Conservation (phyloP, 2,329 filamentous ascomycete species). For the Bimuria novae-zelandiae region DNA sequence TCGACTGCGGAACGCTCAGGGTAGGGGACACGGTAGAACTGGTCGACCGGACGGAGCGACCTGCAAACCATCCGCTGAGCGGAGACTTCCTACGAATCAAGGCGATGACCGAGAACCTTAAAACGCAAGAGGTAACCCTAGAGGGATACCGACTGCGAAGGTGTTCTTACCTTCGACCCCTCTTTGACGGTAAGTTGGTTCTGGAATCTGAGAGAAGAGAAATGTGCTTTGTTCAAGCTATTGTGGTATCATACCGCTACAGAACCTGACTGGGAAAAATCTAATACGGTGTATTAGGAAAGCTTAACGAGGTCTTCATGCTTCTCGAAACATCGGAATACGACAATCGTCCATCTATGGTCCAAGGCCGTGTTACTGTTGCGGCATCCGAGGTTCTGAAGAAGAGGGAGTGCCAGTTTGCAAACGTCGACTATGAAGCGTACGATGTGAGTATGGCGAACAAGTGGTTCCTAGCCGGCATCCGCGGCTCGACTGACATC, state of each 20-base stretch:
- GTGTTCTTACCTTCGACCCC: conserved; percentile 18
- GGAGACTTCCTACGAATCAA: conserved; percentile 31
- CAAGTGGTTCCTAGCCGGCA: neutral
- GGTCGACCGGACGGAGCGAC: conserved; percentile 1
- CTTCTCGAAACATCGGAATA: conserved; percentile 14
- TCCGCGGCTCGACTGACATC: neutral
- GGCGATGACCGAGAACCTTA: conserved; percentile 21
- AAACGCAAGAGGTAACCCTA: conserved; percentile 22
- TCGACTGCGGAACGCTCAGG: neutral
- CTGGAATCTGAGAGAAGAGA: too few species aligned
- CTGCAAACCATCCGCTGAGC: conserved; percentile 6
- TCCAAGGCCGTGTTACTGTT: conserved; percentile 22
- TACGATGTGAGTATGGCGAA: neutral
- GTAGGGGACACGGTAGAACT: conserved; percentile 25
- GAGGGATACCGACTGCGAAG: conserved; percentile 26
- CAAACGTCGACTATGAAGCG: neutral
- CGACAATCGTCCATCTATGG: conserved; percentile 10
- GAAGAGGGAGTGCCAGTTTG: conserved; percentile 1
- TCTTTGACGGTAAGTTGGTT: conserved; percentile 24
- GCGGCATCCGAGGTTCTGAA: conserved; percentile 12
- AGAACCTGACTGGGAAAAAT: too few species aligned
- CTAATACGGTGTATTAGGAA: conserved; percentile 18
- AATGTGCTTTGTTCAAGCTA: neutral
- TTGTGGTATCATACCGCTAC: neutral
- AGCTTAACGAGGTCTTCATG: conserved; percentile 31